Evolutionary conservation across 2,329 filamentous ascomycete genomes (phyloP).

Genomic region (Chalara sp.): DNA sequence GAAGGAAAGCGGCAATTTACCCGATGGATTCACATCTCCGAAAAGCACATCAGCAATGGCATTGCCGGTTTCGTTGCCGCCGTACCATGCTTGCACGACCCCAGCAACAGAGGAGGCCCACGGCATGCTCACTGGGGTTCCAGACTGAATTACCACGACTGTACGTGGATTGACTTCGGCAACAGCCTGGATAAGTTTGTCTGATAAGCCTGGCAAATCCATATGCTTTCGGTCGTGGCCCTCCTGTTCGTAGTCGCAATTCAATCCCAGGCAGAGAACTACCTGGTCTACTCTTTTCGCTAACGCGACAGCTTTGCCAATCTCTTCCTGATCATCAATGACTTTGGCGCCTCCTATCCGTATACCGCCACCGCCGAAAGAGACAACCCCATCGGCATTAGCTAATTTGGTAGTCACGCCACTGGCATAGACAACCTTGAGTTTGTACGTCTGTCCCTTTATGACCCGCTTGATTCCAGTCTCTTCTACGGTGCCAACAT

Average conservation of each 20-base stretch:
- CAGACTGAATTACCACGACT: constrained; percentile 67
- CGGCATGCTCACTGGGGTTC: constrained; percentile 66
- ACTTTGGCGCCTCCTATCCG: constrained; percentile 54
- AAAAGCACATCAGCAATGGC: constrained; percentile 72
- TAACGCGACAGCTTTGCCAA: constrained; percentile 57
- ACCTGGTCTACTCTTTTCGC: constrained; percentile 68
- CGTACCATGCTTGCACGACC: constrained; percentile 74
- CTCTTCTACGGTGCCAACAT: constrained; percentile 23
- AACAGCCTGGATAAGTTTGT: constrained; percentile 61
- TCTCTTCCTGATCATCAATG: constrained; percentile 50
- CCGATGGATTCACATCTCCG: constrained; percentile 65
- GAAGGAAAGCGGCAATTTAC: constrained; percentile 67
- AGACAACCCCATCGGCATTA: constrained; percentile 36
- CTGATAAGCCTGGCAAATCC: constrained; percentile 65
- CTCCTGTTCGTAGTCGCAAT: constrained; percentile 73
- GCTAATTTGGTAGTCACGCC: constrained; percentile 51
- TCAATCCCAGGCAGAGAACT: constrained; percentile 68
- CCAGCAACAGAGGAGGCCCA: constrained; percentile 49
- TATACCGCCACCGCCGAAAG: constrained; percentile 49
- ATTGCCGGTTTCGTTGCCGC: constrained; percentile 78
- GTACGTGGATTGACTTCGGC: constrained; percentile 60
- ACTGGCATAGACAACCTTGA: constrained; percentile 40
- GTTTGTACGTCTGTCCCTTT: constrained; percentile 16
- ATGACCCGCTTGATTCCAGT: constrained; percentile 13
- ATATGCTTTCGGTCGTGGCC: constrained; percentile 72